Conservation (phyloP, 2,329 filamentous ascomycete species). For the Phaeosphaeriaceae sp. region DNA sequence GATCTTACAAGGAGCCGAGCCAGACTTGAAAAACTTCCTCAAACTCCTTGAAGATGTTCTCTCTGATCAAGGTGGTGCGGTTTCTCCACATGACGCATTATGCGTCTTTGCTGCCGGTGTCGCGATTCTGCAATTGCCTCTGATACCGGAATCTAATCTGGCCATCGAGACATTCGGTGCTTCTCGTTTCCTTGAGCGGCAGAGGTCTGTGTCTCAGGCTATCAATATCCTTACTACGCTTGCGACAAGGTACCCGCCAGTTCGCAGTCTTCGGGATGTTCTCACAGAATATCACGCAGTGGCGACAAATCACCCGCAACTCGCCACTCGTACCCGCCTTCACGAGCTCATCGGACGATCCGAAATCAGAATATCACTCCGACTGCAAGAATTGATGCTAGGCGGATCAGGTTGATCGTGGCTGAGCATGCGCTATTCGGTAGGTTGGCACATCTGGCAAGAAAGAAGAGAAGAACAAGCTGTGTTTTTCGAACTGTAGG, state of each 20-base stretch:
- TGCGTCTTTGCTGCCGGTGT: slow-evolving; percentile 8
- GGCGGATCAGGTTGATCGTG: background rate
- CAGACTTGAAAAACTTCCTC: slow-evolving; percentile 4
- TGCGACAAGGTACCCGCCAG: slow-evolving; percentile 2
- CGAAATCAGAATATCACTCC: slow-evolving; percentile 2
- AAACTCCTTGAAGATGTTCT: slow-evolving; percentile 5
- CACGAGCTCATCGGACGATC: slow-evolving; percentile 1
- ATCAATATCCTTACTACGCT: slow-evolving; percentile 6
- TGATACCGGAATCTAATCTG: background rate
- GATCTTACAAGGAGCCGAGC: slow-evolving; percentile 1
- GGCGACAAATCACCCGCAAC: background rate
- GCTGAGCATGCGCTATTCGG: background rate
- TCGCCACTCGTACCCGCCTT: background rate
- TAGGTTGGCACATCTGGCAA: background rate
- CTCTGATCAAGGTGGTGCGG: background rate
- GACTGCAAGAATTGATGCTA: background rate
- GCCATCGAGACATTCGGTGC: background rate
- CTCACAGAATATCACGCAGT: background rate
- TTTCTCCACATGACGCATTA: slow-evolving; percentile 3
- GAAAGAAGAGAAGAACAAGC: background rate
- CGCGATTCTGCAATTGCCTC: background rate
- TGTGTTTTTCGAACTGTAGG: background rate
- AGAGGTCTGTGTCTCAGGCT: background rate
- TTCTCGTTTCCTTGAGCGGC: background rate
- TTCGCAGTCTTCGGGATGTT: slow-evolving; percentile 3